Conservation (phyloP, 2,329 filamentous ascomycete genomes). For the Myriosclerotinia scirpicola region DNA sequence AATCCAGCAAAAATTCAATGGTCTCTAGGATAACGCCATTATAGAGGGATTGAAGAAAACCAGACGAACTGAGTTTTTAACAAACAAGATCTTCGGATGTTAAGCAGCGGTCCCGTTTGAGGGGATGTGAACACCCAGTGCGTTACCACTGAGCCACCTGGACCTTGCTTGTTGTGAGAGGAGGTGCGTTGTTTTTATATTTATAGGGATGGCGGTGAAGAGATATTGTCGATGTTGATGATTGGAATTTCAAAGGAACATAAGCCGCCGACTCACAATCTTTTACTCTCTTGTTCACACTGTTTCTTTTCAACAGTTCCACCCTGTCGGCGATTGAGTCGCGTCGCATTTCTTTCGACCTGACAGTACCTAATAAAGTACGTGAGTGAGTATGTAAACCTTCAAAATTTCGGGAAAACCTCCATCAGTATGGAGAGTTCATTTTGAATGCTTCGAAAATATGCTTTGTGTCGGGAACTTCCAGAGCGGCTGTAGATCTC, state of each 20-base stretch:
- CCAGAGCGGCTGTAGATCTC: background rate
- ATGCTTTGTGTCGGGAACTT: background rate
- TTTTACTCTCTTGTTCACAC: no score
- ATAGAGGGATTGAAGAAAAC: background rate
- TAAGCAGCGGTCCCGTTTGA: slow-evolving; percentile 6
- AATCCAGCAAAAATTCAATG: background rate
- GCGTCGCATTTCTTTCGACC: background rate
- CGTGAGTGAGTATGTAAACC: background rate
- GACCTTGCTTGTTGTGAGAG: slow-evolving; percentile 1
- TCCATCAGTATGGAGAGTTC: no score
- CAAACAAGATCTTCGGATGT: background rate
- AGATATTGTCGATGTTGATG: background rate
- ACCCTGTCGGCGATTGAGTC: background rate
- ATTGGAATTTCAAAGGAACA: background rate
- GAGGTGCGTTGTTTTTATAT: background rate
- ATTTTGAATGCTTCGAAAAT: background rate
- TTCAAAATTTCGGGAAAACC: background rate
- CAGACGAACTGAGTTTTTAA: slow-evolving; percentile 6
- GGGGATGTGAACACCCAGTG: slow-evolving; percentile 10
- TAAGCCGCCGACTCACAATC: no score
- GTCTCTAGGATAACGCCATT: background rate
- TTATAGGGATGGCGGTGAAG: background rate
- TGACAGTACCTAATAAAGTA: background rate
- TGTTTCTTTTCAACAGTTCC: no score
- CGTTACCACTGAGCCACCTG: slow-evolving; percentile 13